Evolutionary conservation across 192 early-diverging fungal genomes (phyloP), one percentile per base, ranked within the genome.

Genomic region (Oehlia diaphana): DNA sequence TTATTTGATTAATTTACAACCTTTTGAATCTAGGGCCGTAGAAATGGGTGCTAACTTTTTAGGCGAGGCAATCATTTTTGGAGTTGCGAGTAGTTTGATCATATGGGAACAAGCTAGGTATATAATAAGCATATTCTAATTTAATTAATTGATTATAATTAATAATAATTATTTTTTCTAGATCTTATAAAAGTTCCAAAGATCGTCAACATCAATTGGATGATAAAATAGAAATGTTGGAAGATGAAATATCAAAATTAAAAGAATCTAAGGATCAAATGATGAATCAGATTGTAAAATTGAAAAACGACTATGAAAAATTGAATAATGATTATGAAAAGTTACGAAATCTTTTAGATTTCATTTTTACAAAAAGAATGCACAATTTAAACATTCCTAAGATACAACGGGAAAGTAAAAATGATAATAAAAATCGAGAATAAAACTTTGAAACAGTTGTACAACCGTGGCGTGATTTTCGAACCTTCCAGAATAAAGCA

Each of bases 21-120:
- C 63, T 26, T 47, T 63, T 69, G 16, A 47, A 33, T n/a, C 79
- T 64, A 89, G 91, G 64, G 94, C 94, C 26, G 83, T 95, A n/a
- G 94, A 95, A 69, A 89, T 88, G 16, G 94, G 94, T 9, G 94
- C 94, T 33, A 93, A 95, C 82, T 95, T 95, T 78, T 73, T 95
- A 31, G 89, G 92, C 65, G 94, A 95, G 69, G 84, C 91, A 4
- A 89, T 95, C 74, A 91, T 95, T 61, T 95, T 95, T 83, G 81
- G 89, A 7, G 92, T 95, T 19, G 94, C 94, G 9, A 89, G 87
- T n/a, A 85, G 88, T 37, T 80, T 95, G 0, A 93, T 95, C 65
- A 82, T 93, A 47, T 85, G 89, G 14, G 94, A 95, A 81, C 91
- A 89, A 69, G 80, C 89, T 66, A 91, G 93, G 87, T 91, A 90